Evolutionary conservation across 768 basidiomycete genomes (phyloP).

Genomic region (Suillus variegatus): DNA sequence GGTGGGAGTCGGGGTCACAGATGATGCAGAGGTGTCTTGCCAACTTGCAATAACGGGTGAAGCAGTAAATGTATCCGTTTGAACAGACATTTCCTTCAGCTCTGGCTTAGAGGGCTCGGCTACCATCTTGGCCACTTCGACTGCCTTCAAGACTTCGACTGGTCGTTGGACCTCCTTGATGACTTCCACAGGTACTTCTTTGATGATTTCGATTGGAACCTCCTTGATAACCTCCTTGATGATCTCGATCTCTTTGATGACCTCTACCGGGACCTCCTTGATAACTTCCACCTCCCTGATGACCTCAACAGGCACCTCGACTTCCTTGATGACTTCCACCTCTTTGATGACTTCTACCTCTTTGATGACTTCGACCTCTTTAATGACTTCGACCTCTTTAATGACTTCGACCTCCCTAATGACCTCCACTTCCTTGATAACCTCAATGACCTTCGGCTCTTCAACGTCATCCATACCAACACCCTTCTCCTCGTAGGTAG

Average conservation of each 20-base stretch:
- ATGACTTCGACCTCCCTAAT: slow-evolving; percentile 28
- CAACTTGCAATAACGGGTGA: slow-evolving; percentile 31
- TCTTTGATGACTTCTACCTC: slow-evolving; percentile 30
- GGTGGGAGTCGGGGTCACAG: slow-evolving; percentile 36
- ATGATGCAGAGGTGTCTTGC: slow-evolving; percentile 30
- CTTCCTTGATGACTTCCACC: slow-evolving; percentile 18
- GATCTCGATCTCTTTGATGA: slow-evolving; percentile 24
- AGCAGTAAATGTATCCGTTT: slow-evolving; percentile 61
- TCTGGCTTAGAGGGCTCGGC: slow-evolving; percentile 56
- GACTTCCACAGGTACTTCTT: slow-evolving; percentile 18
- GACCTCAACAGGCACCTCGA: slow-evolving; percentile 24
- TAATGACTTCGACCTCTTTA: slow-evolving; percentile 29
- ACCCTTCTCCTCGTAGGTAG: slow-evolving; percentile 55
- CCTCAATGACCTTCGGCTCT: slow-evolving; percentile 32
- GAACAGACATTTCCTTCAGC: slow-evolving; percentile 72
- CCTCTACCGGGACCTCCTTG: slow-evolving; percentile 19
- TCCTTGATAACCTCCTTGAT: slow-evolving; percentile 27
- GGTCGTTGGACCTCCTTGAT: slow-evolving; percentile 30
- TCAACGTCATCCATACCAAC: slow-evolving; percentile 35
- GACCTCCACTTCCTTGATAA: slow-evolving; percentile 33
- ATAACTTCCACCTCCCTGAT: slow-evolving; percentile 29
- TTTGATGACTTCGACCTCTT: slow-evolving; percentile 28
- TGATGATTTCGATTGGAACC: slow-evolving; percentile 23
- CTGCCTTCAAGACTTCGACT: slow-evolving; percentile 37
- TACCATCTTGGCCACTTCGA: slow-evolving; percentile 24